Percentiles rank a stretch among this genome's conserved stretches.
Conservation (phyloP, 2,329 filamentous ascomycete genomes). For the Cladobotryum protrusum region DNA sequence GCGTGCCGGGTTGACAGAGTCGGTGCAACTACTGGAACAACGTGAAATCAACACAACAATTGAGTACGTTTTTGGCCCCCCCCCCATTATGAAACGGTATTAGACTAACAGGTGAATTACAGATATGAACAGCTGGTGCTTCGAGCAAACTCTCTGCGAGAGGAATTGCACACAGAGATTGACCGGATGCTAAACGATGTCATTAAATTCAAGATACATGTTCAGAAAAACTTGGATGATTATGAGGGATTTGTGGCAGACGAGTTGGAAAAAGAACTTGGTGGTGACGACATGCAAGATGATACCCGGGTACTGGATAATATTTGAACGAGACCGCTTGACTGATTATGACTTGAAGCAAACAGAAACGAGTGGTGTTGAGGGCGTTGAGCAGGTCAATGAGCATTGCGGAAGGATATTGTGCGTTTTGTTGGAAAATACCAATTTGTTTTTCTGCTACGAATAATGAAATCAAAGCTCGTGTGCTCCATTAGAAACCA, state of each 20-base stretch:
- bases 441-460: no score
- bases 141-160: constrained; percentile 74
- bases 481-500: no score
- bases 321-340: background rate
- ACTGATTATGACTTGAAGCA: no score
- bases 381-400: no score
- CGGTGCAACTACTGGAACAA: constrained; percentile 87
- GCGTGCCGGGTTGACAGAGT: constrained; percentile 75
- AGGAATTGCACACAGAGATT: constrained; percentile 95
- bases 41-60: constrained; percentile 95
- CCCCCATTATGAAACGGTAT: background rate
- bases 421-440: no score
- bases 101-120: constrained; percentile 3
- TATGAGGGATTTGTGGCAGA: constrained; percentile 92
- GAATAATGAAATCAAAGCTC: no score
- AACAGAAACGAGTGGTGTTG: no score
- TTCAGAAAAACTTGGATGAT: constrained; percentile 87
- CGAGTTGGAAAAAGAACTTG: constrained; percentile 80
- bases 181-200: constrained; percentile 95
- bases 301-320: constrained; percentile 44
- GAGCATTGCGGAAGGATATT: no score
- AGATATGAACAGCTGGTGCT: constrained; percentile 92
- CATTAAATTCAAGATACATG: constrained; percentile 96
- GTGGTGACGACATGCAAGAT: constrained; percentile 53
- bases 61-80: constrained; percentile 55